These are phyloP conservation scores for Colletotrichum sp. DNA, from an alignment of 2,329 filamentous ascomycete genomes.

Conservation along the genomic window DNA sequence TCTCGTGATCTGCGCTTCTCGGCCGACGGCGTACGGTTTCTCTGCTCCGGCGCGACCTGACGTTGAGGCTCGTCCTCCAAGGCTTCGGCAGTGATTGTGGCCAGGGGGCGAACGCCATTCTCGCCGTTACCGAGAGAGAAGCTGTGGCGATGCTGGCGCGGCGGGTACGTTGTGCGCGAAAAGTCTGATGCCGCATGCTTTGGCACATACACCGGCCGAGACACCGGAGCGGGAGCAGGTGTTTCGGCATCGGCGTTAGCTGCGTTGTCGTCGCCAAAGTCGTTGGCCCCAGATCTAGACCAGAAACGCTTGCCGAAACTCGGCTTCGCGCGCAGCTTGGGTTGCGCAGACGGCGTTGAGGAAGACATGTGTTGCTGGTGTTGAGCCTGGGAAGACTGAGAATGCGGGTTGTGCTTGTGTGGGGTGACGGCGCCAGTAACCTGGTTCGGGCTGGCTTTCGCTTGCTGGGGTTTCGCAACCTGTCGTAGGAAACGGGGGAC, in stretches of 20 bases:
- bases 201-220: slow-evolving; percentile 26
- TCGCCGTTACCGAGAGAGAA: background rate
- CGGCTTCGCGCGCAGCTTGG: slow-evolving; percentile 7
- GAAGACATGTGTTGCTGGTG: background rate
- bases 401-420: background rate
- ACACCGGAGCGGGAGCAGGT: background rate
- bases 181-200: slow-evolving; percentile 36
- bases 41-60: background rate
- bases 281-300: slow-evolving; percentile 13
- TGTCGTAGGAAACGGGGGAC: slow-evolving; percentile 10
- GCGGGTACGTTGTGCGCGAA: slow-evolving; percentile 25
- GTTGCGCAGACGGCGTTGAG: background rate
- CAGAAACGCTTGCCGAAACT: slow-evolving; percentile 23
- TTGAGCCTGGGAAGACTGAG: background rate
- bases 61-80: background rate
- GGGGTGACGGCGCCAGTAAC: background rate
- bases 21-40: background rate
- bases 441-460: background rate
- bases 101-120: background rate
- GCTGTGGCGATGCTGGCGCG: slow-evolving; percentile 18
- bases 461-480: background rate
- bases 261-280: slow-evolving; percentile 9
- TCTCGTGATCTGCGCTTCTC: slow-evolving; percentile 1
- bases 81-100: background rate
- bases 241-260: background rate